These are phyloP conservation scores for Hypoxylon lienhwacheense DNA, from an alignment of 495 filamentous ascomycete species.

Conservation along the genomic window DNA sequence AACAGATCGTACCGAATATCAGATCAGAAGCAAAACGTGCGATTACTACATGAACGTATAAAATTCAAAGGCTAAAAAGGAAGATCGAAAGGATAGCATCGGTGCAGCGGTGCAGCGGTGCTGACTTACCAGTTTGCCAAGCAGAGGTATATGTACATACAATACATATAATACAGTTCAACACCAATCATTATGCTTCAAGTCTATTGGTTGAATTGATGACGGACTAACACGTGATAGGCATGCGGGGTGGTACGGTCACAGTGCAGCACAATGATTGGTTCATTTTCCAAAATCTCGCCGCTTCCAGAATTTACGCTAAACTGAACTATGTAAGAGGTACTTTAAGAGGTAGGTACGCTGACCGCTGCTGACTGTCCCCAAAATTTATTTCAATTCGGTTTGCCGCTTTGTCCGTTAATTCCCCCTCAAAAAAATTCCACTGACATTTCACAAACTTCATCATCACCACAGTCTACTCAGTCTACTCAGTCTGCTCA, in stretches of 20 bases:
- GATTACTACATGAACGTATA: constrained; percentile 8
- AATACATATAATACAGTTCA: neutral
- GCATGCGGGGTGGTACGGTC: constrained; percentile 25
- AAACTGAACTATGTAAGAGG: too few relatives aligned
- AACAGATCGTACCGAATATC: too few relatives aligned
- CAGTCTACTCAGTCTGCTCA: neutral
- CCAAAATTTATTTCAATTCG: constrained; percentile 11
- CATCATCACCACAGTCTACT: neutral
- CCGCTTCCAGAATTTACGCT: constrained; percentile 32
- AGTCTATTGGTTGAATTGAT: constrained; percentile 31
- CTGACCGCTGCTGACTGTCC: constrained; percentile 22
- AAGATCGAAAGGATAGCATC: too few relatives aligned
- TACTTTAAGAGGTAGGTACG: neutral
- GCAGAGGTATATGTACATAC: neutral
- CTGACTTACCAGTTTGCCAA: constrained; percentile 18
- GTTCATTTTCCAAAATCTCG: constrained; percentile 11
- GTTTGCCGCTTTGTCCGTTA: constrained; percentile 14
- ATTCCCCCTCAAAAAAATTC: constrained; percentile 4
- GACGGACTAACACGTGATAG: constrained; percentile 26
- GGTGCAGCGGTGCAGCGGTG: too few relatives aligned
- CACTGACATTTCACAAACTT: constrained; percentile 3
- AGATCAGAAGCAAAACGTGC: neutral
- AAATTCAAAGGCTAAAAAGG: constrained; percentile 2
- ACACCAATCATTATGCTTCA: constrained; percentile 26
- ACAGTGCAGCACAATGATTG: constrained; percentile 6